Evolutionary conservation across 805 yeast species (phyloP).

Genomic region (Ogataea dorogensis): DNA sequence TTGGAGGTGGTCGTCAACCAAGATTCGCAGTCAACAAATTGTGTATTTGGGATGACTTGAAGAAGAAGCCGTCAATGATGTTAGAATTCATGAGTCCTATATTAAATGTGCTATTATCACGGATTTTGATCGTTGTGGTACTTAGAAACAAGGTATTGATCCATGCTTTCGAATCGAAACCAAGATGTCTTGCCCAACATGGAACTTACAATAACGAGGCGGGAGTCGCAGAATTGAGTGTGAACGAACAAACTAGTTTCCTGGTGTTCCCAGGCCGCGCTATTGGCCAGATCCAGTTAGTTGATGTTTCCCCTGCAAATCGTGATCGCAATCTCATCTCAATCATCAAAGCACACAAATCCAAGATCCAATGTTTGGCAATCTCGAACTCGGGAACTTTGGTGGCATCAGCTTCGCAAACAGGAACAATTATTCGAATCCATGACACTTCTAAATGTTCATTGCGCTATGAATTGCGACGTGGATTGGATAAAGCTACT

Average conservation of each 20-base stretch:
- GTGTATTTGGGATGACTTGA: constrained; percentile 89
- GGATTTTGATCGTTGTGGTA: constrained; percentile 74
- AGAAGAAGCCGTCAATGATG: constrained; percentile 66
- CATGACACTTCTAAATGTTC: constrained; percentile 69
- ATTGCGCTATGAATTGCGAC: constrained; percentile 75
- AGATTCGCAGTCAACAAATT: constrained; percentile 75
- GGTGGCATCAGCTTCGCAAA: constrained; percentile 78
- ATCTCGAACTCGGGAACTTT: constrained; percentile 61
- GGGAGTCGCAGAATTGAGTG: constrained; percentile 56
- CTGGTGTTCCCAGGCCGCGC: constrained; percentile 78
- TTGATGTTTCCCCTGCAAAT: constrained; percentile 66
- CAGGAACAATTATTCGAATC: constrained; percentile 77
- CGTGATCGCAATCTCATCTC: constrained; percentile 63
- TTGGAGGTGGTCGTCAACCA: constrained; percentile 87
- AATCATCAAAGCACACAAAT: constrained; percentile 75
- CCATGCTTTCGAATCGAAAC: constrained; percentile 80
- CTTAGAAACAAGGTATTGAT: constrained; percentile 65
- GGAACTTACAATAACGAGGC: constrained; percentile 63
- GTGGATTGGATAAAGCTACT: constrained; percentile 85
- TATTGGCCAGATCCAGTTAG: constrained; percentile 76
- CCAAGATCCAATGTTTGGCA: constrained; percentile 60
- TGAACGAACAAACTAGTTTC: constrained; percentile 33
- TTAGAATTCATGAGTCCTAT: constrained; percentile 79
- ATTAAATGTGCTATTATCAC: constrained; percentile 67
- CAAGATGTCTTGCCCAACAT: constrained; percentile 58